Percentiles rank a stretch among this genome's conserved stretches.
Conservation (phyloP, 2,329 filamentous ascomycete genomes). For the Penicillium carneum region DNA sequence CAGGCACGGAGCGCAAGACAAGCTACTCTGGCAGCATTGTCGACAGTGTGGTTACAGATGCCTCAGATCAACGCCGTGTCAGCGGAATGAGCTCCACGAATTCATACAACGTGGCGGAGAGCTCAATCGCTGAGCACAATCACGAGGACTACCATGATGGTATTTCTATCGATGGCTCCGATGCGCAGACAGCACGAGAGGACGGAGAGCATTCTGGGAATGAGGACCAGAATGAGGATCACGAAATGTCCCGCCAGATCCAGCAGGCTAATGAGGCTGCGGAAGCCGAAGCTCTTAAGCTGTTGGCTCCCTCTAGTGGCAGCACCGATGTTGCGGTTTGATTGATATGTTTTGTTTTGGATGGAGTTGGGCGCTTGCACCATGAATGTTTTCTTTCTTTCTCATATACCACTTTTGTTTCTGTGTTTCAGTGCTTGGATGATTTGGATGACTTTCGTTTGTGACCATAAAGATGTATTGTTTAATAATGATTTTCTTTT, state of each 20-base stretch:
- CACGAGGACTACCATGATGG: conserved; percentile 29
- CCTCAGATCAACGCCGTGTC: conserved; percentile 49
- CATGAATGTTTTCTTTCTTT: conserved; percentile 26
- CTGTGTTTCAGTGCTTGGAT: conserved; percentile 14
- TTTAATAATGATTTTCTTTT: conserved; percentile 16
- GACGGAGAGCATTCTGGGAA: conserved; percentile 18
- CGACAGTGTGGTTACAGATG: conserved; percentile 51
- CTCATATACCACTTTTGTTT: conserved; percentile 37
- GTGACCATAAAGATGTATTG: conserved; percentile 19
- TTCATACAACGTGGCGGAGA: conserved; percentile 39
- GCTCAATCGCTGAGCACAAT: conserved; percentile 27
- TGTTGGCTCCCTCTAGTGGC: conserved; percentile 42
- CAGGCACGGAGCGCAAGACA: conserved; percentile 24
- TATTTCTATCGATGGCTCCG: conserved; percentile 30
- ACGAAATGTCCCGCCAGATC: conserved; percentile 26
- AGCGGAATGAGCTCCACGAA: conserved; percentile 53
- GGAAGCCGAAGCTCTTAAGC: conserved; percentile 37
- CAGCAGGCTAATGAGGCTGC: conserved; percentile 27
- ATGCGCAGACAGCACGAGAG: conserved; percentile 32
- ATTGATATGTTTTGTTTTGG: conserved; percentile 14
- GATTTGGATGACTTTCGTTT: conserved; percentile 18
- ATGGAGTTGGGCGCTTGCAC: conserved; percentile 15
- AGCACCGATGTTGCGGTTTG: conserved; percentile 36
- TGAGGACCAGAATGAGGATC: conserved; percentile 27
- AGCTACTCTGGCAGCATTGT: conserved; percentile 51